Base-by-base conservation (phyloP, 1,139 yeast genomes). In the Nadsonia commutata region DNA sequence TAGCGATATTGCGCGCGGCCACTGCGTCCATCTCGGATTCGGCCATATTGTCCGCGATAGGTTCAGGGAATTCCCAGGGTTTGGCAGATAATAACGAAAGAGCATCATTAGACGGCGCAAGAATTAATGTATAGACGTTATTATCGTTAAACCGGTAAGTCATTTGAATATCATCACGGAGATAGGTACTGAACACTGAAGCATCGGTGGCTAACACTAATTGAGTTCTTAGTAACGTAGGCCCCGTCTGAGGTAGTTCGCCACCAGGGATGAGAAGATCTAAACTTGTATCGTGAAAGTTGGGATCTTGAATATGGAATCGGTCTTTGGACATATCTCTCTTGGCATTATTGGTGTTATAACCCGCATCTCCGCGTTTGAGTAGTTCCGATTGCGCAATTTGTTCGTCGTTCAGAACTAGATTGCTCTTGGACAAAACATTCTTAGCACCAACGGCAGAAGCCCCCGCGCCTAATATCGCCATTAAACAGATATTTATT, bases 31-130 rank as follows among this genome's bases (percentile, higher is more conserved):
- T 52, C 40, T 56, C 55, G 41, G 48, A 48, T 39, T 50, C 52
- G 37, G 54, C 38, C 42, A 41, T 42, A 3, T 39, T 41, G 38
- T 45, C 49, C 17, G 46, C 46, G 3, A 50, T 49, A n/a, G 51
- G 48, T 17, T 43, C 40, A 17, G 64, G 64, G 49, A 58, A 61
- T 46, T 58, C 59, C 65, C 65, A 62, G 3, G 66, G 66, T 48
- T 62, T 62, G 31, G 52, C 49, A 3, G 54, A 39, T 39, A 62
- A 48, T 21, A 47, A 40, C 19, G 52, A 50, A 45, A 62, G 52
- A 9, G 63, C 66, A 9, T 41, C 48, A 43, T 62, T 58, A 33
- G 56, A 49, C 3, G 66, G 66, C 5, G 66, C 66, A 45, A 62
- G 51, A 18, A 62, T 53, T 8, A 62, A 48, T 2, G 64, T 53